Evolutionary conservation across 176 grass and related monocot species (phyloP), one percentile per base, ranked within the genome.

Genomic region (Lolium rigidum): DNA sequence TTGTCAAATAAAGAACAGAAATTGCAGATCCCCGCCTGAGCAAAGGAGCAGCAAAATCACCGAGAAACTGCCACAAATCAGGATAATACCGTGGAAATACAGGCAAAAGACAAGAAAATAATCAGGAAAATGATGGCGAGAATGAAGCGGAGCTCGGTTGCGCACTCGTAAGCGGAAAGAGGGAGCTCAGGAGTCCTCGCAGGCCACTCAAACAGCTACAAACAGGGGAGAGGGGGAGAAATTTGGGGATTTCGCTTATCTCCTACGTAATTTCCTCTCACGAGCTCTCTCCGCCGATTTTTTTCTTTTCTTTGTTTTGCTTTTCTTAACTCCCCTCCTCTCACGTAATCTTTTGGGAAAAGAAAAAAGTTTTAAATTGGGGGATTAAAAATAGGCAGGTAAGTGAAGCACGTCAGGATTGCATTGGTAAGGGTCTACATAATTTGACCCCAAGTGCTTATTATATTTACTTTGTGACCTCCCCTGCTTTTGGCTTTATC

Each of bases 341-440:
- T 12, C 82, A 84, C 89, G 88, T 93, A 89, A 77, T 85, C 78
- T 54, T 84, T 88, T 90, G 81, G 9, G 20, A 62, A 86, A 83
- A 73, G 70, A 37, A 80, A 81, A 85, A 74, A 41, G 82, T 76
- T 51, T 83, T 92, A 84, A 87, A 70, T 70, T 68, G 13, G 68
- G 85, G 88, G 86, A 81, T 78, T 77, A 81, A 80, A n/a, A 66
- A 87, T 55, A 84, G 83, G 88, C 86, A 82, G 85, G 74, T 83
- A 82, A 89, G 70, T 89, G 82, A 85, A 77, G 91, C 91, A 84
- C 86, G 91, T 83, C 88, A 89, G 90, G 88, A 85, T 85, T 86
- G 89, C 89, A 91, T 91, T 90, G 74, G 84, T 70, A 84, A 84
- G 80, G 70, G 78, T 91, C 70, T 85, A 82, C 77, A 56, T 71